These are phyloP conservation scores for Fraxinus sp. DNA, from an alignment of 305 asterid species.

Conservation along the genomic window DNA sequence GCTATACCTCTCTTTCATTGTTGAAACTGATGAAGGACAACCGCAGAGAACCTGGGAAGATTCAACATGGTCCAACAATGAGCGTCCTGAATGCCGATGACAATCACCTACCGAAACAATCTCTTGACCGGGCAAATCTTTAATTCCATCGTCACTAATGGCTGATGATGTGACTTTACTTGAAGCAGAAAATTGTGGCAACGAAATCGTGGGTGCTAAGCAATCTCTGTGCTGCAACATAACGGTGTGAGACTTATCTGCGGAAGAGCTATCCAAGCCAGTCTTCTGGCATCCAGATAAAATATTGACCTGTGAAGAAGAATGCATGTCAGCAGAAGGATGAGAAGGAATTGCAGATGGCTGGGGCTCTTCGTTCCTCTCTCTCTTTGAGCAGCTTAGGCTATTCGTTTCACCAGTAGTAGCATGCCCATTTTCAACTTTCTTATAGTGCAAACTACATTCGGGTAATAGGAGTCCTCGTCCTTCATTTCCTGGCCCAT, in stretches of 20 bases:
- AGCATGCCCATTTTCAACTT: slow-evolving; percentile 32
- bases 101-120: slow-evolving; percentile 33
- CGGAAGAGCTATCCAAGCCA: slow-evolving; percentile 28
- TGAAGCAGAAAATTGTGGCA: slow-evolving; percentile 46
- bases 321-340: slow-evolving; percentile 30
- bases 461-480: slow-evolving; percentile 11
- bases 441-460: slow-evolving; percentile 19
- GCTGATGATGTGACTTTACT: slow-evolving; percentile 43
- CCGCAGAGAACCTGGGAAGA: slow-evolving; percentile 54
- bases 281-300: slow-evolving; percentile 36
- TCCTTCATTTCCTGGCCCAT: slow-evolving; percentile 34
- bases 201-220: slow-evolving; percentile 37
- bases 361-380: slow-evolving; percentile 28
- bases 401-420: slow-evolving; percentile 33
- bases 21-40: slow-evolving; percentile 51
- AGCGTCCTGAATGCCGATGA: slow-evolving; percentile 37
- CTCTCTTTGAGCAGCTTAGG: slow-evolving; percentile 19
- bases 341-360: slow-evolving; percentile 30
- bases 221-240: slow-evolving; percentile 34
- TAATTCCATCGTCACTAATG: slow-evolving; percentile 30
- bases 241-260: slow-evolving; percentile 32
- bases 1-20: slow-evolving; percentile 42
- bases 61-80: slow-evolving; percentile 39
- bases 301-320: slow-evolving; percentile 29
- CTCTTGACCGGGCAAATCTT: slow-evolving; percentile 34